A percentile compares a stretch with the other conserved stretches of the same genome.
phyloP scores from a whole-genome alignment of 2,329 filamentous ascomycete species.

The Neofusicoccum ribis region DNA sequence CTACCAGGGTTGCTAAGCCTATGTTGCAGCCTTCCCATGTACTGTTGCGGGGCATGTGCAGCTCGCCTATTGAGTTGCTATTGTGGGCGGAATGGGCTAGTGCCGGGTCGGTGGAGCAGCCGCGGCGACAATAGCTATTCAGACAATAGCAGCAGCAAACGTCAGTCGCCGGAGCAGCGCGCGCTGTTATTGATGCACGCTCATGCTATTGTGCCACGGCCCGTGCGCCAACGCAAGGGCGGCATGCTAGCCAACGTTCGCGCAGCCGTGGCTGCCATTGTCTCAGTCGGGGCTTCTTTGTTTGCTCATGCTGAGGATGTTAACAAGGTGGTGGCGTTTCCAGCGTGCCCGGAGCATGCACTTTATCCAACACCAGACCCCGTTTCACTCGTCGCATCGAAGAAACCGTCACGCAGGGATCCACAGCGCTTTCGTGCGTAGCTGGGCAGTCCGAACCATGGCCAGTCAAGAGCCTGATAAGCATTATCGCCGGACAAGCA shows the following conservation, averaged over 20 bases:
- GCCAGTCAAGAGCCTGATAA: slow-evolving; percentile 1
- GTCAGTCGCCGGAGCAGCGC: neutral
- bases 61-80: neutral
- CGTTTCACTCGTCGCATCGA: neutral
- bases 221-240: neutral
- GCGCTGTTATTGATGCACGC: neutral
- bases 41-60: neutral
- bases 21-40: neutral
- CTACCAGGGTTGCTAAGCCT: neutral
- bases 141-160: slow-evolving; percentile 1
- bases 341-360: neutral
- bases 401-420: neutral
- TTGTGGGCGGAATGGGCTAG: neutral
- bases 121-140: neutral
- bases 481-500: slow-evolving; percentile 15
- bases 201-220: neutral
- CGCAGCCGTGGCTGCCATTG: neutral
- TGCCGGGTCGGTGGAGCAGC: neutral
- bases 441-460: neutral
- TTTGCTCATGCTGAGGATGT: neutral
- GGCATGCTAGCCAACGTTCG: neutral
- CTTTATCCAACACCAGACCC: neutral
- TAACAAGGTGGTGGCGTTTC: neutral
- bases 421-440: neutral
- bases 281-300: neutral